Evolutionary conservation across 305 asterid species (phyloP).

Genomic region (Fraxinus floribunda): DNA sequence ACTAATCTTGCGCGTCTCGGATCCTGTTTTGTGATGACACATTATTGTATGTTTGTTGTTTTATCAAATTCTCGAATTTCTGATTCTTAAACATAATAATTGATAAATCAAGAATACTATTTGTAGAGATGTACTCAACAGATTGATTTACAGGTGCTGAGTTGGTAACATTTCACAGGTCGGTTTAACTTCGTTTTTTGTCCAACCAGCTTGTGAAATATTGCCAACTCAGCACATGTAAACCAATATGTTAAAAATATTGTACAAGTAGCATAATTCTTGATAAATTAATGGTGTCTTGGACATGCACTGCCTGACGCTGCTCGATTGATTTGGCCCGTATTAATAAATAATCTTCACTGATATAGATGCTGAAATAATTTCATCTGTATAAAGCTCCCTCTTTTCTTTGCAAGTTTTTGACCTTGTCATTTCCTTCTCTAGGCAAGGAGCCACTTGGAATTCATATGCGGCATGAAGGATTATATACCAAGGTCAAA

Average conservation of each 20-base stretch:
- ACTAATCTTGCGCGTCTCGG: not conserved
- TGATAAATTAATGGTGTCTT: not conserved
- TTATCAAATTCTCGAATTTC: not conserved
- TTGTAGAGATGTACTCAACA: too few species aligned
- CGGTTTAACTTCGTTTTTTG: too few species aligned
- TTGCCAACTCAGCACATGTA: too few species aligned
- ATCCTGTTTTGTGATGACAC: not conserved
- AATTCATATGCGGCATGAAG: slow-evolving; percentile 85
- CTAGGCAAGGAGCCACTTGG: slow-evolving; percentile 75
- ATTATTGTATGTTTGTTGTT: not conserved
- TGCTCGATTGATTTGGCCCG: not conserved
- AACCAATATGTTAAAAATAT: too few species aligned
- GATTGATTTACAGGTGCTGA: too few species aligned
- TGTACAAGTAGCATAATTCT: too few species aligned
- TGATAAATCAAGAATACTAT: not conserved
- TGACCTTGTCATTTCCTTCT: not conserved
- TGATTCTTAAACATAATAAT: not conserved
- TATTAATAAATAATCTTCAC: not conserved
- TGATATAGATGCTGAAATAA: not conserved
- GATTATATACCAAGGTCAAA: slow-evolving; percentile 52
- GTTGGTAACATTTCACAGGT: too few species aligned
- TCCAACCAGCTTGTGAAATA: too few species aligned
- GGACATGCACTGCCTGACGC: not conserved
- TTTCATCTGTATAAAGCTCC: not conserved
- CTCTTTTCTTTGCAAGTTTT: not conserved